Conservation (phyloP, 1,284 basidiomycete genomes). For the Cryptococcus sp. region DNA sequence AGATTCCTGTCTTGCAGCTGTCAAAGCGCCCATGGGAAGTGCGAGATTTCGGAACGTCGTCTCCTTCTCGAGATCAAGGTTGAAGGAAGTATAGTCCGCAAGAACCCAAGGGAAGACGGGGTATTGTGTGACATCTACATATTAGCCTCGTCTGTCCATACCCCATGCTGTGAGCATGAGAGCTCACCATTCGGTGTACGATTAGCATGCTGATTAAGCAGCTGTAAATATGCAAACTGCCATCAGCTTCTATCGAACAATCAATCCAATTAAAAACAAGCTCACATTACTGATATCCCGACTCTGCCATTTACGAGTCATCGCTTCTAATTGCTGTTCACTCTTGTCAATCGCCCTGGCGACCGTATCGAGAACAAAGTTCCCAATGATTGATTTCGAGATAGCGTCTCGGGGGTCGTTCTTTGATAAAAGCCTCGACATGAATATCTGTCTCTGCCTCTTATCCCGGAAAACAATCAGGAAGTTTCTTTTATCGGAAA, state of each 20-base stretch:
- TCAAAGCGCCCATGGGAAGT: slow-evolving; percentile 89
- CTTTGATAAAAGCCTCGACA: slow-evolving; percentile 55
- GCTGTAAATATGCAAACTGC: slow-evolving; percentile 79
- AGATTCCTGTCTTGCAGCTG: slow-evolving; percentile 64
- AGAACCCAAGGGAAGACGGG: slow-evolving; percentile 88
- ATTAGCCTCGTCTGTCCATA: slow-evolving; percentile 11
- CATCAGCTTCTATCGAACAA: neutral
- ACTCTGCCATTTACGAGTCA: slow-evolving; percentile 67
- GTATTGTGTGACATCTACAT: slow-evolving; percentile 79
- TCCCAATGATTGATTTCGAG: slow-evolving; percentile 41
- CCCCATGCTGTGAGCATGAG: no score
- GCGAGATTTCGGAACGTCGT: slow-evolving; percentile 67
- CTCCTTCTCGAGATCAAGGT: slow-evolving; percentile 64
- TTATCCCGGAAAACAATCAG: slow-evolving; percentile 72
- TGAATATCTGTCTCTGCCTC: slow-evolving; percentile 60
- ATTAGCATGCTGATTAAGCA: slow-evolving; percentile 83
- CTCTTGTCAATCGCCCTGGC: slow-evolving; percentile 42
- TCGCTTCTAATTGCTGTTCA: slow-evolving; percentile 45
- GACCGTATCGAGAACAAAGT: slow-evolving; percentile 46
- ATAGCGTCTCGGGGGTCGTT: slow-evolving; percentile 40
- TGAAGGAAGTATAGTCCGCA: slow-evolving; percentile 73
- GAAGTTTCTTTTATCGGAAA: slow-evolving; percentile 78
- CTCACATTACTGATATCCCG: slow-evolving; percentile 80
- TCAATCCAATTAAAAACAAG: neutral
- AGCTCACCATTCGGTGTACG: slow-evolving; percentile 69